These are phyloP conservation scores for Myxozyma vanderwaltii DNA, from an alignment of 805 yeast genomes.

Conservation along the genomic window DNA sequence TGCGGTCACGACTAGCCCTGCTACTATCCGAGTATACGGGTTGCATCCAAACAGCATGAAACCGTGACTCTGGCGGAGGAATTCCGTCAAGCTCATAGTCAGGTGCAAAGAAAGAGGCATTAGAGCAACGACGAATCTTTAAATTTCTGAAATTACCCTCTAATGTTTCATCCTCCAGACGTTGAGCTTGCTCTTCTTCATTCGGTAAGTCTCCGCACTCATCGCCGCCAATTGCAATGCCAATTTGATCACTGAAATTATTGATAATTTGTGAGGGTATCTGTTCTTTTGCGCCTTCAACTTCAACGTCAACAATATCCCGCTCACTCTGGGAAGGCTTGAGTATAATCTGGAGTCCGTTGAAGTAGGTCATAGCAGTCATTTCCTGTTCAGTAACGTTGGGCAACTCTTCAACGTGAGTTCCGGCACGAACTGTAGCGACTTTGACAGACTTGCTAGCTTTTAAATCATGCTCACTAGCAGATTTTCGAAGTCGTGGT, in stretches of 20 bases:
- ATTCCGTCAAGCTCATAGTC: constrained; percentile 6
- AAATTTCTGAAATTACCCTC: not conserved
- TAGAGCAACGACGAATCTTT: constrained; percentile 9
- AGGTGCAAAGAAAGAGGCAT: not conserved
- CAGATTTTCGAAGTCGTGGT: not conserved
- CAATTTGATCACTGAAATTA: not conserved
- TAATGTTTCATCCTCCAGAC: not conserved
- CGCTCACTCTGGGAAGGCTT: not conserved
- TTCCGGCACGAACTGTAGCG: not conserved
- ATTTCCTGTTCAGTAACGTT: not conserved
- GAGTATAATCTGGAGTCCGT: constrained; percentile 1
- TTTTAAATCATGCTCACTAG: not conserved
- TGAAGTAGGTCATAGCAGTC: not conserved
- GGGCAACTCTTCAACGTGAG: not conserved
- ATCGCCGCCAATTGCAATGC: not conserved
- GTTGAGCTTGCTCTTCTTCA: not conserved
- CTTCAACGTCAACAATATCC: not conserved
- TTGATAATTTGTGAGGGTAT: not conserved
- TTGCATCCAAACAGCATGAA: constrained; percentile 16
- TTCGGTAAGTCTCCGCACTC: not conserved
- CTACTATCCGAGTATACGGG: not conserved
- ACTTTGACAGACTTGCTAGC: not conserved
- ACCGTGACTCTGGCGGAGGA: constrained; percentile 13
- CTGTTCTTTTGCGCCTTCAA: not conserved
- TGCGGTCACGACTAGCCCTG: not conserved